Evolutionary conservation across 768 basidiomycete genomes (phyloP).

Genomic region (Boletus barrowsii): DNA sequence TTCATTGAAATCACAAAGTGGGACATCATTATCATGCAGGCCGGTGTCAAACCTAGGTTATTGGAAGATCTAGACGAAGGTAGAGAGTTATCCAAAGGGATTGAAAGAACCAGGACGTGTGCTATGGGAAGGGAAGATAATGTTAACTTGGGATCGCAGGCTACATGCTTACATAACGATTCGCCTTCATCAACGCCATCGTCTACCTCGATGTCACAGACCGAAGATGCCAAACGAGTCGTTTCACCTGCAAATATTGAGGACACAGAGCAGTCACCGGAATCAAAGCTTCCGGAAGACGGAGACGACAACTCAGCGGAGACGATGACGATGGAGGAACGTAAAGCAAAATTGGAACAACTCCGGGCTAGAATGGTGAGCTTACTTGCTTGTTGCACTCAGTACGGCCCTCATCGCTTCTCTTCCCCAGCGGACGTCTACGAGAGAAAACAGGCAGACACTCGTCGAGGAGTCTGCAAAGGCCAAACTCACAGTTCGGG

Average conservation of each 20-base stretch:
- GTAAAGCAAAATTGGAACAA: constrained; percentile 73
- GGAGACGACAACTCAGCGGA: constrained; percentile 16
- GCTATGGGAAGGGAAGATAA: neutral
- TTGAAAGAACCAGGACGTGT: constrained; percentile 35
- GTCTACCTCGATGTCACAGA: neutral
- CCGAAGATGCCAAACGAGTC: neutral
- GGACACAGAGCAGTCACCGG: constrained; percentile 28
- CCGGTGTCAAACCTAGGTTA: constrained; percentile 30
- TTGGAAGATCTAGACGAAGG: constrained; percentile 10
- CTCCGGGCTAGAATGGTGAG: constrained; percentile 76
- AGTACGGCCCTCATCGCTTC: neutral
- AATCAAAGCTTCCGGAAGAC: constrained; percentile 17
- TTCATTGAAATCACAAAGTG: constrained; percentile 32
- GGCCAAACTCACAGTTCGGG: constrained; percentile 72
- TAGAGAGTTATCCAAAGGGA: constrained; percentile 39
- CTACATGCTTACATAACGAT: constrained; percentile 19
- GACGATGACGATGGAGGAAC: constrained; percentile 58
- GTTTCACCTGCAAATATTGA: constrained; percentile 14
- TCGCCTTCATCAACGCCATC: constrained; percentile 13
- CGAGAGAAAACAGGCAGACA: constrained; percentile 81
- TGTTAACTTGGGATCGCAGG: no score
- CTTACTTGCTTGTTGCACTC: neutral
- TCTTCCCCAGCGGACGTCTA: constrained; percentile 60
- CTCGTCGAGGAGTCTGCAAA: constrained; percentile 83
- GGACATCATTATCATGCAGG: constrained; percentile 41